Percentiles rank a stretch among this genome's conserved stretches.
phyloP scores from a whole-genome alignment of 371 early-diverging fungal genomes.

The Lichtheimia hyalospora region DNA sequence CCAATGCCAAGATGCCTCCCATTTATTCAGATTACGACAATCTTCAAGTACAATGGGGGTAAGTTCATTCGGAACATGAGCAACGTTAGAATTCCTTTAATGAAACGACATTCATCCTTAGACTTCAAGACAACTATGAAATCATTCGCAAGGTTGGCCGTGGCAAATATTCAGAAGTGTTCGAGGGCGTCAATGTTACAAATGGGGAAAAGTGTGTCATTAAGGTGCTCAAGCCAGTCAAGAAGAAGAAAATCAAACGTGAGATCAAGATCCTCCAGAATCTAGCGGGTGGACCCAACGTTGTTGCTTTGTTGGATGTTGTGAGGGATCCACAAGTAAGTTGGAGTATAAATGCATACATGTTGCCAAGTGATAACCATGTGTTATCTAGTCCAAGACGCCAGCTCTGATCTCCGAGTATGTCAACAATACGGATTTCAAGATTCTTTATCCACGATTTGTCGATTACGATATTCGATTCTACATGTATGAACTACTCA shows the following conservation, averaged over 20 bases:
- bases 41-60: constrained; percentile 84
- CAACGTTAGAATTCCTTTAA: neutral
- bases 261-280: constrained; percentile 99
- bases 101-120: neutral
- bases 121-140: constrained; percentile 92
- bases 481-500: constrained; percentile 96
- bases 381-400: constrained; percentile 12
- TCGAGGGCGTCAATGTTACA: constrained; percentile 90
- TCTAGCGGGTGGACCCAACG: constrained; percentile 93
- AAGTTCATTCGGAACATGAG: constrained; percentile 8
- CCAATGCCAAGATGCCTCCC: constrained; percentile 77
- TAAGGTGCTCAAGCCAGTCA: constrained; percentile 99
- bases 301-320: constrained; percentile 94
- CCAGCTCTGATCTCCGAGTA: constrained; percentile 90
- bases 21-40: constrained; percentile 98
- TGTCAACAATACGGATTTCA: constrained; percentile 84
- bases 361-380: neutral
- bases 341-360: neutral
- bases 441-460: constrained; percentile 72
- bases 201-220: constrained; percentile 91
- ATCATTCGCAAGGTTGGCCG: constrained; percentile 96
- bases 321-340: constrained; percentile 93
- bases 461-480: constrained; percentile 94
- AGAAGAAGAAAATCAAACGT: constrained; percentile 99
- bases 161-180: constrained; percentile 99